Conservation (phyloP, 495 filamentous ascomycete genomes). For the Trichoderma orchidacearum region DNA sequence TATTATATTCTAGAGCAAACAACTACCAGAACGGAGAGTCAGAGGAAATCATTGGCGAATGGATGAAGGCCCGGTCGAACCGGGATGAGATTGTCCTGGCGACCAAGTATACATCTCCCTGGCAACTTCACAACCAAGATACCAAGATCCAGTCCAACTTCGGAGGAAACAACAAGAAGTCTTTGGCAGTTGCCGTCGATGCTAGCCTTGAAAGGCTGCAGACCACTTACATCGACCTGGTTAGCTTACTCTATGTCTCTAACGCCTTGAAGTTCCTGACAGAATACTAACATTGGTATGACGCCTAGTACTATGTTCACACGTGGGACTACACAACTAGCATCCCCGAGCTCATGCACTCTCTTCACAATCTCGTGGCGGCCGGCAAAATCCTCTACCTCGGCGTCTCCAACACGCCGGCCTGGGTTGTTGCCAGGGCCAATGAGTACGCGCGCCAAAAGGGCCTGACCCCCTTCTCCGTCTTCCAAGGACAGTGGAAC, state of each 20-base stretch:
- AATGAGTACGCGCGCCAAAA: conserved; percentile 47
- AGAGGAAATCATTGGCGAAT: conserved; percentile 54
- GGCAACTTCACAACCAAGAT: conserved; percentile 6
- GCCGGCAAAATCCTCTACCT: conserved; percentile 50
- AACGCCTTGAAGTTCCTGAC: too few relatives aligned
- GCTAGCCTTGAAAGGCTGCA: conserved; percentile 46
- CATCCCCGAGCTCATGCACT: conserved; percentile 48
- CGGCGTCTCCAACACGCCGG: conserved; percentile 46
- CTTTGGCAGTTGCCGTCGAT: conserved; percentile 38
- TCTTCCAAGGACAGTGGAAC: conserved; percentile 56
- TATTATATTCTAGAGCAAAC: conserved; percentile 28
- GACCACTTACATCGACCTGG: conserved; percentile 51
- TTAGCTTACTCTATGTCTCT: conserved; percentile 7
- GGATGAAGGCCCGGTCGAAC: conserved; percentile 37
- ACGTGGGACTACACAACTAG: conserved; percentile 48
- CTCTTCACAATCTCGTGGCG: conserved; percentile 40
- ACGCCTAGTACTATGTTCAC: conserved; percentile 29
- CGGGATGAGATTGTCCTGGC: conserved; percentile 51
- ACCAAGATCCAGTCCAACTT: conserved; percentile 25
- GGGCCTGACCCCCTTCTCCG: conserved; percentile 45
- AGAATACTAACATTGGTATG: neutral
- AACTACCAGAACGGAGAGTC: conserved; percentile 49
- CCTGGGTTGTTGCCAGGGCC: conserved; percentile 48
- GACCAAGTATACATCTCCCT: conserved; percentile 43
- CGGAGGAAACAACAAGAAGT: conserved; percentile 40